phyloP scores from a whole-genome alignment of 176 grass and related monocot genomes.

The maize (Zea mays) region DNA sequence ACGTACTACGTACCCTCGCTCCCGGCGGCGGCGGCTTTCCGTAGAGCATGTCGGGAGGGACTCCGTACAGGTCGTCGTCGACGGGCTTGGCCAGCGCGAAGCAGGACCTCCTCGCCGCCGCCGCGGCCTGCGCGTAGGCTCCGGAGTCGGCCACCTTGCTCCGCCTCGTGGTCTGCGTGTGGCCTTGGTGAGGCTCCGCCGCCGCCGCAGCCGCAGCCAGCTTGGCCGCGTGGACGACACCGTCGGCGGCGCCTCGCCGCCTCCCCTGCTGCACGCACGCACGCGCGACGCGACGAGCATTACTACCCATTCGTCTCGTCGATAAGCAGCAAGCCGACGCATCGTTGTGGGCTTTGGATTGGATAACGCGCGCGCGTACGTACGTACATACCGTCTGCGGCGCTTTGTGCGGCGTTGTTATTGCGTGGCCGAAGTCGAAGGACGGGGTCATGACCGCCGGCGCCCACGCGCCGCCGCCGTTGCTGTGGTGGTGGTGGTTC shows the following conservation, averaged over 20 bases:
- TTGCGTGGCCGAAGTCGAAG: background rate
- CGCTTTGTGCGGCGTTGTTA: background rate
- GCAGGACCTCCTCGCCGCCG: background rate
- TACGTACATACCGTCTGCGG: background rate
- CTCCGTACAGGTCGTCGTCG: slow-evolving; percentile 42
- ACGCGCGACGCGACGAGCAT: background rate
- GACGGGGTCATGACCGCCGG: background rate
- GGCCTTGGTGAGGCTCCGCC: background rate
- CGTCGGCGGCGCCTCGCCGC: background rate
- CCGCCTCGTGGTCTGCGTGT: background rate
- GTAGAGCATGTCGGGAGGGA: slow-evolving; percentile 42
- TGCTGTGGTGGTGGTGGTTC: background rate
- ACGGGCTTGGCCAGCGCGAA: slow-evolving; percentile 1
- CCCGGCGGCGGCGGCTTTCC: background rate
- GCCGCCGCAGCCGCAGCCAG: background rate
- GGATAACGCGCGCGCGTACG: no score
- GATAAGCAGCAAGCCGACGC: background rate
- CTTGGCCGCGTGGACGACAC: background rate
- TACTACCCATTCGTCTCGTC: background rate
- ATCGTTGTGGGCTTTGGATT: no score
- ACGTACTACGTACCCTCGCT: slow-evolving; percentile 16
- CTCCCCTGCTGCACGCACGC: background rate
- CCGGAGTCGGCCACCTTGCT: slow-evolving; percentile 21
- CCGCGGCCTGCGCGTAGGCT: background rate
- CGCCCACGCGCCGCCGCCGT: background rate